Evolutionary conservation across 768 basidiomycete genomes (phyloP), one percentile per base, ranked within the genome.

Genomic region (Boletus barrowsii): DNA sequence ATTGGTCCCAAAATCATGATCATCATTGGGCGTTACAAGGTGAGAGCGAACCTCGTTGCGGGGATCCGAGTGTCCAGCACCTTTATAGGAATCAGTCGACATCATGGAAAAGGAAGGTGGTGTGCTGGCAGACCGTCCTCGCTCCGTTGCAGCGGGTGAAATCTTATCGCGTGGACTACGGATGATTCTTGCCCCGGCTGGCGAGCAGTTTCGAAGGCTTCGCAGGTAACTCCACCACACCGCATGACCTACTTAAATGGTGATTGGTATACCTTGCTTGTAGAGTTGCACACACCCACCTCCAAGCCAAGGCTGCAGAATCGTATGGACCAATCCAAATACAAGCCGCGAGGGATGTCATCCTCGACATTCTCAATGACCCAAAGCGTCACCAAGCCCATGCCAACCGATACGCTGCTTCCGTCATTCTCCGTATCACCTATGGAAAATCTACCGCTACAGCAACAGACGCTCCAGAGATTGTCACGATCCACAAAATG

Each of bases 21-120:
- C 8, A 68, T 71, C 55, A 68, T 71, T 24, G 70, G 71, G 3
- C 66, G 71, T 0, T 63, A 80, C 47, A 72, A 82, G 63, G 71
- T 71, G 13, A 57, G 57, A 40, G 9, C 15, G 10, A 22, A 24
- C 3, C 4, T 42, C 24, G 17, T n/a, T 41, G 14, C 7, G 2
- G n/a, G 4, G 32, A 15, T 8, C 6, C 29, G 3, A 26, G 9
- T 11, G 17, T 18, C n/a, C 24, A 2, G 42, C 39, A 10, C n/a
- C 10, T 22, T 35, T 7, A 10, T 66, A 84, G 65, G 83, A 82
- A 36, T 83, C 84, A 0, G 75, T 84, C 0, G 83, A 86, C 20
- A 79, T 86, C 52, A 81, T 86, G 83, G 84, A 86, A 62, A 81
- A 80, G 48, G 81, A 85, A 58, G 83, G 84, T n/a, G 77, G 79